phyloP scores from a whole-genome alignment of 1,284 basidiomycete species.

The Cutaneotrichosporon mucoides region DNA sequence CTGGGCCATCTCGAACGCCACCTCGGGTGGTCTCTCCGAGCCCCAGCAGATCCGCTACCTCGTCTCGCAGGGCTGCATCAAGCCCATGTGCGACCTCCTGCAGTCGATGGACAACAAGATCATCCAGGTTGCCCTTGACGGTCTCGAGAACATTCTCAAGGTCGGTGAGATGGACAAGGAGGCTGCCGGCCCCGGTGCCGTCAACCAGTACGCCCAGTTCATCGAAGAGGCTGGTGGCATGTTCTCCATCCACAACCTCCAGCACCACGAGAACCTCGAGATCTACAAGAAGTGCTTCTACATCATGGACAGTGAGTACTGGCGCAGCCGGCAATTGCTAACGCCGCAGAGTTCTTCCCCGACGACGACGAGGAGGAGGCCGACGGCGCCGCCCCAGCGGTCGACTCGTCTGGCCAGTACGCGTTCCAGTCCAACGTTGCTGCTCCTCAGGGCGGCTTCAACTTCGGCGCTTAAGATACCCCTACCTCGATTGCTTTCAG shows the following conservation, averaged over 20 bases:
- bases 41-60: slow-evolving; percentile 97
- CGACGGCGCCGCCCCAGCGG: slow-evolving; percentile 67
- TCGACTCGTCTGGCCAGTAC: slow-evolving; percentile 85
- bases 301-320: slow-evolving; percentile 77
- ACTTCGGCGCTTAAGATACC: slow-evolving; percentile 57
- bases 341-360: slow-evolving; percentile 43
- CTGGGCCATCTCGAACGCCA: slow-evolving; percentile 99
- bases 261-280: slow-evolving; percentile 98
- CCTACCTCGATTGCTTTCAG: too few species aligned
- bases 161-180: slow-evolving; percentile 96
- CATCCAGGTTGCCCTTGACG: slow-evolving; percentile 89
- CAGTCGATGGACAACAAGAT: slow-evolving; percentile 99
- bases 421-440: slow-evolving; percentile 64
- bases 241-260: slow-evolving; percentile 97
- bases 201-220: slow-evolving; percentile 89
- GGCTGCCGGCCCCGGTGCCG: slow-evolving; percentile 71
- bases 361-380: slow-evolving; percentile 55
- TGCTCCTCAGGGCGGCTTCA: slow-evolving; percentile 91
- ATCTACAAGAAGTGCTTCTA: slow-evolving; percentile 99
- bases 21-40: slow-evolving; percentile 94
- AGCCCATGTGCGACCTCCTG: slow-evolving; percentile 93
- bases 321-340: neutral
- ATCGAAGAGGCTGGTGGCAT: slow-evolving; percentile 99
- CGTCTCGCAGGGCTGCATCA: slow-evolving; percentile 96
- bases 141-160: slow-evolving; percentile 97